Base-by-base conservation (phyloP, 768 basidiomycete species). In the Leccinum subgranulosum region DNA sequence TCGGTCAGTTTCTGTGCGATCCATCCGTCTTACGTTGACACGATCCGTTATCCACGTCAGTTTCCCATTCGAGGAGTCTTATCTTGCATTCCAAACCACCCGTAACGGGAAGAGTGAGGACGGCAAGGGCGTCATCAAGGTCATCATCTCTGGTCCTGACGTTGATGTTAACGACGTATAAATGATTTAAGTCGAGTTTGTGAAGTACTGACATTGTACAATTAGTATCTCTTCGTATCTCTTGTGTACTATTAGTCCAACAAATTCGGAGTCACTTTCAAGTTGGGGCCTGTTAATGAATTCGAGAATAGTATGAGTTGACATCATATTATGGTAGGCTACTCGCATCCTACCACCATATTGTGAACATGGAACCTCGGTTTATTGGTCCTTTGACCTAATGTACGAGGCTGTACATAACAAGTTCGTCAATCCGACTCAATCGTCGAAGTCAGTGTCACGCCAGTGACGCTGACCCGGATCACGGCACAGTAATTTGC, bases 41-140 rank as follows among this genome's bases (percentile, higher is more conserved):
- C 19, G 12, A 43, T 43, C 41, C 2, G 23, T 14, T 14, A 49
- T 51, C 29, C 15, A 33, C 17, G 17, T 56, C 66, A 88, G 88
- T 19, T 93, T 83, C 75, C 69, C 79, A 34, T 98, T 98, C 70
- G 78, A 86, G 41, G 79, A 94, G 12, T 92, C 94, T 49, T 73
- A 83, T 23, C 76, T 77, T 51, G 96, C 94, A 2, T 97, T 98
- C 81, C 76, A 88, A 56, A 84, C 88, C 14, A 97, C 90, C 36
- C 82, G 84, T 57, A 71, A 75, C 19, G 93, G 94, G 28, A 91
- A 88, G 78, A 87, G 92, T 49, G 78, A 82, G 54, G 91, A 98
- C 67, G 95, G 94, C 49, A 91, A 87, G 73, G 82, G 82, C 33
- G 87, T 94, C 45, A 95, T 96, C 68, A 96, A 97, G 74, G 86